Percentiles rank a stretch among this genome's conserved stretches.
Evolutionary conservation across 192 early-diverging fungal genomes (phyloP).

Genomic region (Coemansia sp.): DNA sequence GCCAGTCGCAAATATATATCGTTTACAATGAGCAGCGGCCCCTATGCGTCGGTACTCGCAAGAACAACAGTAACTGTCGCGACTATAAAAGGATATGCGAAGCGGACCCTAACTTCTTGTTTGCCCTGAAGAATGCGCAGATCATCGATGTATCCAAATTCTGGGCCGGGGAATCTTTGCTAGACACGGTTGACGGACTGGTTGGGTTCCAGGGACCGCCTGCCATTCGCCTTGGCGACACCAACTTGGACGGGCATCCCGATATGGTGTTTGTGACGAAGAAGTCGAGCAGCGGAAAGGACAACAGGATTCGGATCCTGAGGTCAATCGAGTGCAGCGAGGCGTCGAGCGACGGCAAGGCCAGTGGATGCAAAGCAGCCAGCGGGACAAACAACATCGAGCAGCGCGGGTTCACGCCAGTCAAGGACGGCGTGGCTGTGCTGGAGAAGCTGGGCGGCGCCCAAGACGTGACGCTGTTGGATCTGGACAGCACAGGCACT

Average conservation of each 20-base stretch:
- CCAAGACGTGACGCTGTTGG: conserved; percentile 77
- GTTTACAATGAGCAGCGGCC: conserved; percentile 82
- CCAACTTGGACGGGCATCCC: conserved; percentile 88
- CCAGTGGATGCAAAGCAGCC: background rate
- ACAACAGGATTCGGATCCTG: conserved; percentile 64
- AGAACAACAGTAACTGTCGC: conserved; percentile 58
- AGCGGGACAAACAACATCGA: conserved; percentile 13
- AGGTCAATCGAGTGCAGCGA: conserved; percentile 63
- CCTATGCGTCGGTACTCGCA: conserved; percentile 60
- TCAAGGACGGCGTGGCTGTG: conserved; percentile 64
- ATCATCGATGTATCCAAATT: conserved; percentile 28
- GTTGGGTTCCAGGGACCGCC: conserved; percentile 62
- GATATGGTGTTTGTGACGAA: conserved; percentile 73
- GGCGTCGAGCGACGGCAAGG: conserved; percentile 28
- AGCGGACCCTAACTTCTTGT: conserved; percentile 63
- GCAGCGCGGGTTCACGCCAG: conserved; percentile 63
- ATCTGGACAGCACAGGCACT: conserved; percentile 87
- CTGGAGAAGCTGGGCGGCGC: conserved; percentile 55
- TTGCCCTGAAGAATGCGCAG: conserved; percentile 39
- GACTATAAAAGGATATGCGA: conserved; percentile 69
- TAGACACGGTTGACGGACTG: conserved; percentile 35
- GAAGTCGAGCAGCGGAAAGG: conserved; percentile 13
- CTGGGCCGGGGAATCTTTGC: conserved; percentile 54
- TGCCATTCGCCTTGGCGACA: conserved; percentile 68
- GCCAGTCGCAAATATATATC: conserved; percentile 67